Percentiles rank a stretch among this genome's conserved stretches.
Conservation (phyloP, 352 stramenopile species). For the Phytophthora sojae region DNA sequence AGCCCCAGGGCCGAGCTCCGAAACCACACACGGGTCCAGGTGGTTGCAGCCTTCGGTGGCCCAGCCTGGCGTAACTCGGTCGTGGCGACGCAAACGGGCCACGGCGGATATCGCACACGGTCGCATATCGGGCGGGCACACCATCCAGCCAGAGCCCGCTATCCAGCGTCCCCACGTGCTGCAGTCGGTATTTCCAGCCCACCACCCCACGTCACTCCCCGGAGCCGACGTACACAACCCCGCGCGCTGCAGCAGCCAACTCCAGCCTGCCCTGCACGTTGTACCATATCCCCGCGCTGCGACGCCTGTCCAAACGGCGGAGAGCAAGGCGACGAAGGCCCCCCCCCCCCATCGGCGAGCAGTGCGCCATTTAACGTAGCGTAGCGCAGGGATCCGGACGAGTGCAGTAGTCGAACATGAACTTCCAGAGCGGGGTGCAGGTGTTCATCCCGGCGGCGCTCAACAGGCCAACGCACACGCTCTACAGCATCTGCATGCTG, state of each 20-base stretch:
- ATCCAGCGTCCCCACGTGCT: constrained; percentile 30
- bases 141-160: constrained; percentile 28
- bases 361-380: constrained; percentile 27
- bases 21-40: constrained; percentile 23
- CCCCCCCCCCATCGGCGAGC: not conserved
- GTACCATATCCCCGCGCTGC: constrained; percentile 18
- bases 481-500: constrained; percentile 86
- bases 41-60: constrained; percentile 19
- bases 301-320: constrained; percentile 19
- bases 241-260: constrained; percentile 7
- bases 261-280: constrained; percentile 17
- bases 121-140: constrained; percentile 25
- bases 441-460: constrained; percentile 86
- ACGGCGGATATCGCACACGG: constrained; percentile 4
- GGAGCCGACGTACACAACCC: constrained; percentile 34
- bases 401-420: constrained; percentile 14
- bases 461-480: constrained; percentile 83
- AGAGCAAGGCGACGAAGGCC: constrained; percentile 11
- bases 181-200: constrained; percentile 45
- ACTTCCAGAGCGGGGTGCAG: constrained; percentile 67
- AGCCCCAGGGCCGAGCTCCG: constrained; percentile 7
- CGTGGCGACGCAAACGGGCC: constrained; percentile 35
- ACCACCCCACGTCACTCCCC: constrained; percentile 36
- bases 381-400: constrained; percentile 17
- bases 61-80: constrained; percentile 27